Conservation (phyloP, 2,329 filamentous ascomycete species). For the Dactylonectria estremocensis region DNA sequence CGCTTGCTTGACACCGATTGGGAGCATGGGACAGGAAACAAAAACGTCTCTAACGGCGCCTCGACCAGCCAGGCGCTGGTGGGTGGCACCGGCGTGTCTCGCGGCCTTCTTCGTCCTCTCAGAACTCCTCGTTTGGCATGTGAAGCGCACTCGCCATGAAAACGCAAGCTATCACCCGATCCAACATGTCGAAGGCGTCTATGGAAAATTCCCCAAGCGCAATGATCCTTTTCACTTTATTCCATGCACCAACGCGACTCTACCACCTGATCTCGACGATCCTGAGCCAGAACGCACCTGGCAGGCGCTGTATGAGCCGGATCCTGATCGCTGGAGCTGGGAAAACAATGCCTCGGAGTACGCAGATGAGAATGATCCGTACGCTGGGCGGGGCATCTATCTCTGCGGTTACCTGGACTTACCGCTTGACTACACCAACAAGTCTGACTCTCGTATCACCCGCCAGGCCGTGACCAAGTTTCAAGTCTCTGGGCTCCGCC, state of each 20-base stretch:
- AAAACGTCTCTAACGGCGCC: not conserved
- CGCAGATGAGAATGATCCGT: slow-evolving; percentile 47
- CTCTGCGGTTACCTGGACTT: slow-evolving; percentile 65
- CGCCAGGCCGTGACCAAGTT: slow-evolving; percentile 66
- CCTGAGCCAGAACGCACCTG: slow-evolving; percentile 55
- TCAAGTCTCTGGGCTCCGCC: slow-evolving; percentile 62
- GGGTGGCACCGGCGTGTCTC: slow-evolving; percentile 1
- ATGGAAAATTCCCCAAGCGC: slow-evolving; percentile 54
- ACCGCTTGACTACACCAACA: slow-evolving; percentile 64
- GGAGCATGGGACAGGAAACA: slow-evolving; percentile 13
- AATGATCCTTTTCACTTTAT: slow-evolving; percentile 64
- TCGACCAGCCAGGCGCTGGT: slow-evolving; percentile 5
- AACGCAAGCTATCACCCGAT: not conserved
- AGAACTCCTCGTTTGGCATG: not conserved
- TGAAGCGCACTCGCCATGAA: not conserved
- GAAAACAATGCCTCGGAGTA: slow-evolving; percentile 45
- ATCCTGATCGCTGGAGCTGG: slow-evolving; percentile 65
- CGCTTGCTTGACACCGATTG: not conserved
- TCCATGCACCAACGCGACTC: slow-evolving; percentile 61
- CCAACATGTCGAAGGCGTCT: not conserved
- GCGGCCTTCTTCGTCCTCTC: slow-evolving; percentile 13
- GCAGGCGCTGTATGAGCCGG: slow-evolving; percentile 59
- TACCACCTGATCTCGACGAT: slow-evolving; percentile 60
- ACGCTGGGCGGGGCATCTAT: slow-evolving; percentile 60
- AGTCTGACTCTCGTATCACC: slow-evolving; percentile 59